Evolutionary conservation across 2,329 filamentous ascomycete species (phyloP).

Genomic region (Colletotrichum endophyticum): DNA sequence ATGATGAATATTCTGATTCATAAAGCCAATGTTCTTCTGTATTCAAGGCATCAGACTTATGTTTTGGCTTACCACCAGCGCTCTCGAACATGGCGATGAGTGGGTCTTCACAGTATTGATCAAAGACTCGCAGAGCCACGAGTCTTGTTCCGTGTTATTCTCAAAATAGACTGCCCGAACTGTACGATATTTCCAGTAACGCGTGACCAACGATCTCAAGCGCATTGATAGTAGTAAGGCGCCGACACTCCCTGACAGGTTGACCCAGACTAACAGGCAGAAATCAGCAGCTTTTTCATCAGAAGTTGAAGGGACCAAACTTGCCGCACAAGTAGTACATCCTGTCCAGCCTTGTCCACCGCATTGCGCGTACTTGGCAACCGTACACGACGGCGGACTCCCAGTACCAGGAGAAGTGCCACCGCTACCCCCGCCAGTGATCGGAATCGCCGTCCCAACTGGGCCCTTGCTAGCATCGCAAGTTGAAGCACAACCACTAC

Average conservation of each 20-base stretch:
- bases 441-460: conserved; percentile 28
- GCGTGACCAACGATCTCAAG: rapidly evolving
- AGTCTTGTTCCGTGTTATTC: background rate
- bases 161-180: background rate
- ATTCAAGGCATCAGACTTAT: background rate
- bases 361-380: conserved; percentile 41
- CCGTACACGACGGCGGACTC: conserved; percentile 31
- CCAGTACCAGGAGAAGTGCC: background rate
- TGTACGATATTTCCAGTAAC: rapidly evolving
- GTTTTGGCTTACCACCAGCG: rapidly evolving
- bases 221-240: background rate
- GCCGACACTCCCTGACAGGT: background rate
- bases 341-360: conserved; percentile 45
- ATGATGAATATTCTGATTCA: background rate
- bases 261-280: background rate
- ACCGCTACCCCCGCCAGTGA: background rate
- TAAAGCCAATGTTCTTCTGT: rapidly evolving
- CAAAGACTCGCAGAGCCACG: background rate
- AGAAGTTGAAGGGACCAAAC: conserved; percentile 22
- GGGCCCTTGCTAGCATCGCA: conserved; percentile 37
- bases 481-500: conserved; percentile 41
- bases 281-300: conserved; percentile 21
- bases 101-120: background rate
- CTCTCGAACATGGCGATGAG: background rate
- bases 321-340: conserved; percentile 44